phyloP scores from a whole-genome alignment of 2,329 filamentous ascomycete genomes.

The Cladosporium sp. region DNA sequence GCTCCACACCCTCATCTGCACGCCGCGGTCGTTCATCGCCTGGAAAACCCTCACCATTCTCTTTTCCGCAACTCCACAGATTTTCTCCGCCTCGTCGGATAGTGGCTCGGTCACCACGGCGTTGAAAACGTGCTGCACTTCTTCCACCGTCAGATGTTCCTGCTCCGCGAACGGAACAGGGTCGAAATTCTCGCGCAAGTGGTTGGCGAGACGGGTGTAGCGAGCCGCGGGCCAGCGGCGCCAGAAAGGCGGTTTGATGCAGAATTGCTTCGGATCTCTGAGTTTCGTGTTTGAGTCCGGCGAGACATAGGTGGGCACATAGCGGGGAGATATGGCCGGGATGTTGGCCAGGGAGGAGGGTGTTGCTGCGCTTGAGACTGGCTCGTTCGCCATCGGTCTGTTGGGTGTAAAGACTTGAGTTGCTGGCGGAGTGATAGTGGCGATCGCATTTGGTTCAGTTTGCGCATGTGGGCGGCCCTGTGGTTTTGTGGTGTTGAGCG shows the following conservation, averaged over 20 bases:
- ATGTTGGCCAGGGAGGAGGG: neutral
- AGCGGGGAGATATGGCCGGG: neutral
- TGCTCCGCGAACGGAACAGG: constrained; percentile 13
- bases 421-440: neutral
- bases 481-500: neutral
- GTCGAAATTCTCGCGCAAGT: constrained; percentile 15
- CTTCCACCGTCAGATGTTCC: constrained; percentile 17
- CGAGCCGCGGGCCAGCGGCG: constrained; percentile 14
- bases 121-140: constrained; percentile 16
- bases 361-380: neutral
- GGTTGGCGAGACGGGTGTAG: constrained; percentile 15
- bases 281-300: neutral
- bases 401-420: neutral
- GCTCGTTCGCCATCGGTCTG: neutral
- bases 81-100: constrained; percentile 13
- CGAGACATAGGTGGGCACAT: neutral
- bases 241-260: constrained; percentile 20
- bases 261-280: constrained; percentile 16
- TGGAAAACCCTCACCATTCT: constrained; percentile 14
- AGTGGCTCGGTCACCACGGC: constrained; percentile 17
- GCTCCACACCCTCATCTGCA: constrained; percentile 5
- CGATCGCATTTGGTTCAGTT: neutral
- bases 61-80: constrained; percentile 13
- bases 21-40: neutral
- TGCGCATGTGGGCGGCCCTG: neutral